Evolutionary conservation across 306 rosid species (phyloP).

Genomic region (Alnus glutinosa): DNA sequence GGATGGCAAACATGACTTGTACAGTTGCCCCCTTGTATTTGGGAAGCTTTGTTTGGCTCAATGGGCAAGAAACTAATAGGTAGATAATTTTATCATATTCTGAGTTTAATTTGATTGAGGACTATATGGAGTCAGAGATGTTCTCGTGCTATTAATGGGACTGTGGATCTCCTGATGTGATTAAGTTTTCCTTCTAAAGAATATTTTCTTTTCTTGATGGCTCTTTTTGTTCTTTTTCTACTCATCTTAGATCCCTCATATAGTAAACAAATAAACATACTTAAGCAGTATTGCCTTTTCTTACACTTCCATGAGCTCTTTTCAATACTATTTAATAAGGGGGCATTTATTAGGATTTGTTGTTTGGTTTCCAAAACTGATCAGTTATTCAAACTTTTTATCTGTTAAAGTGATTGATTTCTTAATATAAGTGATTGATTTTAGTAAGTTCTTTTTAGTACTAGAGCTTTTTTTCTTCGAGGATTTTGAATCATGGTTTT

Average conservation of each 20-base stretch:
- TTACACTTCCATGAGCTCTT: background rate
- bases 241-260: background rate
- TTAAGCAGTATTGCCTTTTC: background rate
- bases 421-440: conserved; percentile 8
- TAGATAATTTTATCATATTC: background rate
- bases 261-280: background rate
- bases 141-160: background rate
- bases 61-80: background rate
- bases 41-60: background rate
- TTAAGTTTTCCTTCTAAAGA: background rate
- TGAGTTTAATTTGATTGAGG: background rate
- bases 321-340: background rate
- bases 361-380: background rate
- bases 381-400: background rate
- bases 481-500: background rate
- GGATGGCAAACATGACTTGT: background rate
- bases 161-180: background rate
- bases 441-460: background rate
- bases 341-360: background rate
- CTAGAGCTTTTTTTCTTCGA: background rate
- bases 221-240: background rate
- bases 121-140: background rate
- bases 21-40: background rate
- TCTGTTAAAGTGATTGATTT: background rate
- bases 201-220: background rate